Percentiles rank a stretch among this genome's conserved stretches.
Conservation (phyloP, 495 filamentous ascomycete species). For the Podospora didyma region DNA sequence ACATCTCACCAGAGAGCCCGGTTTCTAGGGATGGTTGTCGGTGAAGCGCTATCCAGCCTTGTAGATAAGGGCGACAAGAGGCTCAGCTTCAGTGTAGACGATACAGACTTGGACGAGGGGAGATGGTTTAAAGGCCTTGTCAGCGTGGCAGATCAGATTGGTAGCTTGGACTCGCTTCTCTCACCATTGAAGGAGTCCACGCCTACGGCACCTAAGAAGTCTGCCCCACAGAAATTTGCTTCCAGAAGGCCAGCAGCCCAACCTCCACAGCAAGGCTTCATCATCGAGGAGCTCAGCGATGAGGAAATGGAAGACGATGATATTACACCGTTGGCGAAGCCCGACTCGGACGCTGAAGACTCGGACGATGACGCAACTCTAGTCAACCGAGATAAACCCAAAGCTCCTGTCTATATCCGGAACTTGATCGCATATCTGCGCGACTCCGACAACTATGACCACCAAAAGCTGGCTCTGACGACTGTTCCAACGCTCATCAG, state of each 20-base stretch:
- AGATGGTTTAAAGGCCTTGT: constrained; percentile 71
- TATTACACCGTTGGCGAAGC: constrained; percentile 78
- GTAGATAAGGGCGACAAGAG: constrained; percentile 68
- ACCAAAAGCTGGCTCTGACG: constrained; percentile 71
- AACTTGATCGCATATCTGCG: constrained; percentile 76
- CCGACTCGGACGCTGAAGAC: constrained; percentile 88
- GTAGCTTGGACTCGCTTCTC: constrained; percentile 50
- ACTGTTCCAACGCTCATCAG: constrained; percentile 79
- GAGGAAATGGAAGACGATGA: constrained; percentile 60
- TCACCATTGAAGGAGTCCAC: not conserved
- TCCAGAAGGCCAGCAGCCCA: constrained; percentile 18
- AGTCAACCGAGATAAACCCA: constrained; percentile 74
- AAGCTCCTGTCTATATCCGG: constrained; percentile 86
- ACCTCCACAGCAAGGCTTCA: constrained; percentile 35
- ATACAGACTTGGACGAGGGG: constrained; percentile 67
- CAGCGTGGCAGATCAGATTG: constrained; percentile 58
- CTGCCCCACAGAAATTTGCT: not conserved
- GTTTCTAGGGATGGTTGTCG: constrained; percentile 87
- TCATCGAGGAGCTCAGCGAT: constrained; percentile 66
- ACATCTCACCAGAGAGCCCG: constrained; percentile 69
- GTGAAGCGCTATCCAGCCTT: constrained; percentile 73
- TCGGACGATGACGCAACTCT: constrained; percentile 89
- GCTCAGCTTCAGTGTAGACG: constrained; percentile 82
- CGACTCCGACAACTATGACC: constrained; percentile 79
- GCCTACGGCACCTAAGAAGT: not conserved